Conservation (phyloP, 345 rosid genomes). For the Aquilaria sinensis region DNA sequence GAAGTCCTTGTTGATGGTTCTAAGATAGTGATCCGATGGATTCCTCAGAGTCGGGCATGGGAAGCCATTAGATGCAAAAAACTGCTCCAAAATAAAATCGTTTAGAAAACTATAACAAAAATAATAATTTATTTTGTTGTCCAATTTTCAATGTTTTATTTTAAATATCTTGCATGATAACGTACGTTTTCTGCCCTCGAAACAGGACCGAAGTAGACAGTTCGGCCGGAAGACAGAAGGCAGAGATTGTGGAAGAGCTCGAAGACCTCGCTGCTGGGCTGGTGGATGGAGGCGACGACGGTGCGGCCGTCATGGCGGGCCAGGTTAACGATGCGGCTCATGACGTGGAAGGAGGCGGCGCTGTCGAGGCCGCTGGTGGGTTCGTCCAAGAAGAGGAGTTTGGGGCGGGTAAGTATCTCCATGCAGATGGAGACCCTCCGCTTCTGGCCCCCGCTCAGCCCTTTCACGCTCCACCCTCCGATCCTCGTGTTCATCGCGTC, state of each 20-base stretch:
- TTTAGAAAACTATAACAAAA: background rate
- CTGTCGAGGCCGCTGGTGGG: conserved; percentile 54
- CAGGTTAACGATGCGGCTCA: conserved; percentile 34
- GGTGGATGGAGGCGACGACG: conserved; percentile 30
- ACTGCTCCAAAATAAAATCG: conserved; percentile 10
- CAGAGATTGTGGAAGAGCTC: conserved; percentile 32
- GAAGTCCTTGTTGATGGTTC: conserved; percentile 32
- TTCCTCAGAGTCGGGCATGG: conserved; percentile 32
- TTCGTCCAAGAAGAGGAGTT: conserved; percentile 45
- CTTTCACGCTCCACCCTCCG: conserved; percentile 41
- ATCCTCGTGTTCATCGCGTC: conserved; percentile 39
- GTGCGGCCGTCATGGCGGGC: conserved; percentile 23
- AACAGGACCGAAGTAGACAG: conserved; percentile 33
- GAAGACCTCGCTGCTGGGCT: conserved; percentile 38
- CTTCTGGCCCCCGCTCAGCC: conserved; percentile 53
- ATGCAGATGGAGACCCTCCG: conserved; percentile 53
- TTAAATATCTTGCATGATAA: too few species aligned
- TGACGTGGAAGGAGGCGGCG: conserved; percentile 47
- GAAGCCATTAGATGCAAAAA: conserved; percentile 31
- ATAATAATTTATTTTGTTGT: too few species aligned
- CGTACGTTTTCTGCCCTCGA: conserved; percentile 22
- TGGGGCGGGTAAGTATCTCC: conserved; percentile 41
- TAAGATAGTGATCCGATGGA: conserved; percentile 33
- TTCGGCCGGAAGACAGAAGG: conserved; percentile 32
- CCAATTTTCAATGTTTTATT: background rate